Base-by-base conservation (phyloP, 2,329 filamentous ascomycete species). In the Pseudocercospora eumusae region DNA sequence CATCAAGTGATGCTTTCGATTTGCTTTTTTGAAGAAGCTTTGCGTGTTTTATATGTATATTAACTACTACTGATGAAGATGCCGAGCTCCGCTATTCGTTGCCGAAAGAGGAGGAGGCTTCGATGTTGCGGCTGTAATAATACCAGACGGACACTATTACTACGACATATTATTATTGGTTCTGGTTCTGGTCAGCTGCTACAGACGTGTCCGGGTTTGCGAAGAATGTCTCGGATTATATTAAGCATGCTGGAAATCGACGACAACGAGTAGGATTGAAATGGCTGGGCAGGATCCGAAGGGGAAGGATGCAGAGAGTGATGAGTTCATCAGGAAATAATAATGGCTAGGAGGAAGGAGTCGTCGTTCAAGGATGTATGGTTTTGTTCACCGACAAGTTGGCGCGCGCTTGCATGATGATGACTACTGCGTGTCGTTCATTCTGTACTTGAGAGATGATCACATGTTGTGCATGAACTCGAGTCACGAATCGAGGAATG, bases 351-450 rank as follows among this genome's bases (percentile, higher is more conserved):
- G 31, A 5, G 11, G 31, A 33, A 33, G 11, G 11, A 33, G 31
- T 5, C 45, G 27, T 21, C 8, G 20, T 15, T 27, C 45, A 28
- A 42, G 52, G 52, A 55, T 55, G 27, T 36, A 20, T 55, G 2
- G 18, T 18, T 42, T 40, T 36, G 52, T 42, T 55, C 52, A 55
- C 52, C 52, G 52, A 55, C 52, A 55, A 55, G 15, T 55, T 21
- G 52, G 27, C 45, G 23, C 45, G 23, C 45, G 45, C 45, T 21
- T 15, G 31, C 11, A 33, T 33, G 31, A 15, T 33, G 31, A 33
- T 33, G 31, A 33, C 11, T 13, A 33, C 31, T 33, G 31, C 11
- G 31, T 33, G 31, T 33, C 31, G 31, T 33, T 33, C 31, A 10
- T 33, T 23, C 21, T 11, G 13, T 50, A 4, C 31, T 33, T 11